phyloP scores from a whole-genome alignment of 768 basidiomycete species.

The Pulveroboletus frians region DNA sequence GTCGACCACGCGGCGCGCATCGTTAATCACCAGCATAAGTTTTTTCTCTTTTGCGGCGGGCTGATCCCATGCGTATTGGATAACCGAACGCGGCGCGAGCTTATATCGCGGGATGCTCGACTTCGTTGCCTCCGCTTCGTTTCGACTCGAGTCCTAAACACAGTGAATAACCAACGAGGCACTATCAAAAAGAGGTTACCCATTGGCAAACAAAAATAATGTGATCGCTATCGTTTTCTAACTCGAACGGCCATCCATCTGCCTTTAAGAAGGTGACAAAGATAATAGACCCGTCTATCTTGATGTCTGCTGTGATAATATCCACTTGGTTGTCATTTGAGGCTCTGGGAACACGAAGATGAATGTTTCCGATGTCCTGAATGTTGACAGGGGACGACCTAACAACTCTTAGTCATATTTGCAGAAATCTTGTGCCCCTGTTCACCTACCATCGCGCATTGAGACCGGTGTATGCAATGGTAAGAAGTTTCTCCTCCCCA shows the following conservation, averaged over 20 bases:
- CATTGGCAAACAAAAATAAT: slow-evolving; percentile 66
- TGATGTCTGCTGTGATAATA: slow-evolving; percentile 71
- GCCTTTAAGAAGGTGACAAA: slow-evolving; percentile 68
- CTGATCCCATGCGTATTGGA: slow-evolving; percentile 88
- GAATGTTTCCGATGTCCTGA: slow-evolving; percentile 80
- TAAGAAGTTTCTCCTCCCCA: slow-evolving; percentile 69
- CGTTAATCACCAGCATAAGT: slow-evolving; percentile 59
- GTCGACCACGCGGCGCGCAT: slow-evolving; percentile 65
- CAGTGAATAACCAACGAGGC: slow-evolving; percentile 16
- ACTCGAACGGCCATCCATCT: slow-evolving; percentile 81
- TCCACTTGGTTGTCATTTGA: slow-evolving; percentile 36
- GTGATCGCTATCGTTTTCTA: slow-evolving; percentile 86
- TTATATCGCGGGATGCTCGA: slow-evolving; percentile 43
- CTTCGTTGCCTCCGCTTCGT: slow-evolving; percentile 36
- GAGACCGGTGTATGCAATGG: slow-evolving; percentile 80
- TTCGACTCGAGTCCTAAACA: slow-evolving; percentile 42
- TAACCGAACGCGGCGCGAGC: slow-evolving; percentile 48
- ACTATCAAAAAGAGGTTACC: slow-evolving; percentile 36
- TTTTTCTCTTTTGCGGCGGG: slow-evolving; percentile 83
- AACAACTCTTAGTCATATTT: slow-evolving; percentile 1
- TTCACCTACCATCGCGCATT: slow-evolving; percentile 70
- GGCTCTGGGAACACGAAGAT: slow-evolving; percentile 61
- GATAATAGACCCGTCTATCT: slow-evolving; percentile 82
- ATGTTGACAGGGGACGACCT: slow-evolving; percentile 94
- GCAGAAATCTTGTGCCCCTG: neutral